Conservation (phyloP, 352 stramenopile species). For the Salisapilia sapeloensis region DNA sequence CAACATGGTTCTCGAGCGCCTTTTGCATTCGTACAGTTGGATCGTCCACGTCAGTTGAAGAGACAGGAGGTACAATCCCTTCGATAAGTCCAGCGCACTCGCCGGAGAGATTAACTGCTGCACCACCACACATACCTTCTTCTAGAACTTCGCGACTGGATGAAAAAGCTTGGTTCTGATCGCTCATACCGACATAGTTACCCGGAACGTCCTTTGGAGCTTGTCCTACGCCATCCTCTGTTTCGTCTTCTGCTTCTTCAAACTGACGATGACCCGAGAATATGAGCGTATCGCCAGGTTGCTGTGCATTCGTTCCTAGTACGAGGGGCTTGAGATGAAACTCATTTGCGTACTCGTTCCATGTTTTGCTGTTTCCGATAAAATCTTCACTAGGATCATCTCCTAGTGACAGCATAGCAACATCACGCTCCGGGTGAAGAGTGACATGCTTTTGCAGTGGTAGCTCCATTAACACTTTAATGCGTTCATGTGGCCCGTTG, state of each 20-base stretch:
- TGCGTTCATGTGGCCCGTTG: constrained; percentile 3
- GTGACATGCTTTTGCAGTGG: constrained; percentile 29
- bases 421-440: constrained; percentile 29
- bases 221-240: constrained; percentile 8
- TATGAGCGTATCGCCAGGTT: constrained; percentile 18
- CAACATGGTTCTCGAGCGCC: constrained; percentile 47
- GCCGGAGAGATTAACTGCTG: constrained; percentile 19
- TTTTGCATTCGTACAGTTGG: constrained; percentile 32
- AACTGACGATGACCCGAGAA: constrained; percentile 37
- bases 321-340: constrained; percentile 18
- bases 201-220: constrained; percentile 28
- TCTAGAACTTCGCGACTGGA: constrained; percentile 55
- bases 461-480: constrained; percentile 31
- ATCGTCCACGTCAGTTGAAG: constrained; percentile 4
- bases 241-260: constrained; percentile 3
- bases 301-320: constrained; percentile 7
- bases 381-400: constrained; percentile 5
- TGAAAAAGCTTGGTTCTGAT: constrained; percentile 45
- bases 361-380: constrained; percentile 5
- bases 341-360: constrained; percentile 7
- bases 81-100: constrained; percentile 56
- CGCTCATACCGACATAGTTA: constrained; percentile 37
- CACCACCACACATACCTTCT: constrained; percentile 71
- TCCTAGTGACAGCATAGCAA: constrained; percentile 36
- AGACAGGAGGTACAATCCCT: constrained; percentile 44